Evolutionary conservation across 2,329 filamentous ascomycete species (phyloP).

Genomic region (Ophiobolus disseminans): DNA sequence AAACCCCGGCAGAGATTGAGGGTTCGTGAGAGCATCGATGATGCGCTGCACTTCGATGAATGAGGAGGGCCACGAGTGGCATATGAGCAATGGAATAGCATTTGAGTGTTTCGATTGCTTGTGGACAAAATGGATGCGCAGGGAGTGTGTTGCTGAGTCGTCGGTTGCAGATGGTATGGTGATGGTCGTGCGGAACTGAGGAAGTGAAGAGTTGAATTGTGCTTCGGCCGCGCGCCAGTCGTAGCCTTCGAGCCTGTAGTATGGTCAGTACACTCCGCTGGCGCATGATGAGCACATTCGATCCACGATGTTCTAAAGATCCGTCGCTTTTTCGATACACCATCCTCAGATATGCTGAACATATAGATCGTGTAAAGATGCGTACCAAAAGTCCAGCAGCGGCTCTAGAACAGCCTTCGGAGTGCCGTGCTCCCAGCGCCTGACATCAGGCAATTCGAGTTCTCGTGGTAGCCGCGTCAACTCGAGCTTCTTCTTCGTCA

Average conservation of each 20-base stretch:
- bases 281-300: no score
- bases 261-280: neutral
- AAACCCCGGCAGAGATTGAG: conserved; percentile 51
- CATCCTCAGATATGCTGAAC: no score
- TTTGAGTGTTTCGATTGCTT: conserved; percentile 59
- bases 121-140: conserved; percentile 72
- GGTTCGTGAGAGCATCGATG: conserved; percentile 62
- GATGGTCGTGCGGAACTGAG: conserved; percentile 69
- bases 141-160: conserved; percentile 31
- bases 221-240: conserved; percentile 68
- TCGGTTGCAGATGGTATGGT: conserved; percentile 32
- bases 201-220: conserved; percentile 63
- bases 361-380: no score
- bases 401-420: conserved; percentile 69
- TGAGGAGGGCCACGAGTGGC: conserved; percentile 71
- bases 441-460: conserved; percentile 55
- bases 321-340: no score
- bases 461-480: conserved; percentile 71
- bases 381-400: conserved; percentile 68
- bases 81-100: conserved; percentile 68
- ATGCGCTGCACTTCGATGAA: conserved; percentile 67
- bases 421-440: conserved; percentile 62
- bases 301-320: no score
- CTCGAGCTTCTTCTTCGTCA: conserved; percentile 72
- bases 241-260: conserved; percentile 66